phyloP scores from a whole-genome alignment of 2,329 filamentous ascomycete species.

The Ceratocystis alfenasii region DNA sequence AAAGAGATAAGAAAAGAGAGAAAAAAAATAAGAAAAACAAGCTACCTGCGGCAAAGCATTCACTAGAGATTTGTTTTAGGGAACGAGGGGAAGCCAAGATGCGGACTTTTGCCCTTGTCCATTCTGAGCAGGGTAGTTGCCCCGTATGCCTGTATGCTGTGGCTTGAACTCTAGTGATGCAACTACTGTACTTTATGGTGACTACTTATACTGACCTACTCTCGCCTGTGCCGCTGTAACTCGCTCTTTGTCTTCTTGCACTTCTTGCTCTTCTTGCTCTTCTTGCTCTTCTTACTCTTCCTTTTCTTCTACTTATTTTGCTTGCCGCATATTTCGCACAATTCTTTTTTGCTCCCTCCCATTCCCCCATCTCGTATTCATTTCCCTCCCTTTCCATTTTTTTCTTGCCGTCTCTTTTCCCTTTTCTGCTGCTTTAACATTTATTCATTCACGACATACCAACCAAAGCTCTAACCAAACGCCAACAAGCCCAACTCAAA shows the following conservation, averaged over 20 bases:
- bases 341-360: neutral
- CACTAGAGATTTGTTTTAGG: neutral
- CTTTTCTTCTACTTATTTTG: conserved; percentile 11
- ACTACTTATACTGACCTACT: no score
- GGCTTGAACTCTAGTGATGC: neutral
- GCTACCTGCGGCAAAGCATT: neutral
- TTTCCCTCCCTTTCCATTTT: neutral
- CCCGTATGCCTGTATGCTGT: neutral
- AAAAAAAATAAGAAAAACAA: neutral
- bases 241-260: no score
- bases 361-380: conserved; percentile 9
- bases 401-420: neutral
- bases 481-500: neutral
- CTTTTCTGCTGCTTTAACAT: neutral
- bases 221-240: no score
- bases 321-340: neutral
- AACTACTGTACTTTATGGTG: no score
- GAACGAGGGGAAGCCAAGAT: neutral
- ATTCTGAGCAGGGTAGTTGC: neutral
- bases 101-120: neutral
- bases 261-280: no score
- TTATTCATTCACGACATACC: neutral
- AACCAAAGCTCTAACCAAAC: neutral
- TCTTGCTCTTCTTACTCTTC: neutral
- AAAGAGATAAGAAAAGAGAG: no score